Base-by-base conservation (phyloP, 805 yeast species). In the Spathaspora gorwiae region DNA sequence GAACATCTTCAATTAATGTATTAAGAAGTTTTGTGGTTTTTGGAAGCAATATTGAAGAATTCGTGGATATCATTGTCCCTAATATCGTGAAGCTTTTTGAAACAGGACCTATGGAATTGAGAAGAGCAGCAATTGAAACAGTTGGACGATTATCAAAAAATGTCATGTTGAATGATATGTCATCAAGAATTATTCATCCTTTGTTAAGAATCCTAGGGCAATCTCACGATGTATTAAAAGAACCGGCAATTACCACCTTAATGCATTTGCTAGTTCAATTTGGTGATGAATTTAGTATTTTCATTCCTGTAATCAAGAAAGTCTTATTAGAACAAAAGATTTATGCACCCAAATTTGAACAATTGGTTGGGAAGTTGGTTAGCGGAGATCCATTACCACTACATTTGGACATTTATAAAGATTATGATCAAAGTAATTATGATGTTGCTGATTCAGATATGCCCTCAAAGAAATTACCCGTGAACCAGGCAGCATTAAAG, bases 161-260 rank as follows among this genome's bases (percentile, higher is more conserved):
- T 34, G 83, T 92, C 4, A 77, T 81, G 48, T 67, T 94, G 45
- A 81, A 81, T 46, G 98, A 92, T 53, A 84, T 90, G 88, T 84
- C 96, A 0, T 86, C 97, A 1, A 73, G 97, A 50, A 86, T 94
- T 42, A 79, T 94, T 26, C 97, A 92, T 54, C 92, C 97, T 0
- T 63, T 94, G 10, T 65, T 90, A 7, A 68, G 97, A 45, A 83
- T 89, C 0, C 65, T 94, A 41, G 53, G 60, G 13, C 68, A 64
- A 48, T 70, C 64, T 9, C 52, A 72, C 47, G 85, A 79, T 7
- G 96, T 86, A 26, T 64, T 90, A 15, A 75, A 78, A 31, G 70
- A 68, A 10, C 78, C 84, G 0, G 76, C 89, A 0, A 78, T 90
- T 76, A 89, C 87, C 48, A 87, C 98, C 0, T 65, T 94, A 39